These are phyloP conservation scores for Fusarium tjaetaba DNA, from an alignment of 2,329 filamentous ascomycete species.

Conservation along the genomic window DNA sequence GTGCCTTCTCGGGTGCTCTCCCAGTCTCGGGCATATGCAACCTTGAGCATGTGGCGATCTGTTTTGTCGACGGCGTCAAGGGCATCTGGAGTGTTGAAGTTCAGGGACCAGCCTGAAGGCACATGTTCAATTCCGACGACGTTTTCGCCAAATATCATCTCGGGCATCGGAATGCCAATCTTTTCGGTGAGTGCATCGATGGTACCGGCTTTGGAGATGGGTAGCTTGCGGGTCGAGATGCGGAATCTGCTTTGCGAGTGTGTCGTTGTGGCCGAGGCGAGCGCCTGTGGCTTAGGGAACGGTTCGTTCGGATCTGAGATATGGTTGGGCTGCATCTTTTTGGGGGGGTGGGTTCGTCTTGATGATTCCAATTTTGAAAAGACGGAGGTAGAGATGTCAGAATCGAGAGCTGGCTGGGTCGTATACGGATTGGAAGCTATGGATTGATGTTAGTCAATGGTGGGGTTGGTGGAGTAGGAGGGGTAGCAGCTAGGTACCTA, in stretches of 20 bases:
- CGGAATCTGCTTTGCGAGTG: conserved; percentile 73
- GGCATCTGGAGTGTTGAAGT: conserved; percentile 87
- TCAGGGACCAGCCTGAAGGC: conserved; percentile 79
- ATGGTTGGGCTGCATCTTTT: conserved; percentile 51
- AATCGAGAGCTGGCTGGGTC: neutral
- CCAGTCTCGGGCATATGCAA: conserved; percentile 93
- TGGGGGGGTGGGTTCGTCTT: neutral
- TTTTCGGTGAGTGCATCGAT: conserved; percentile 85
- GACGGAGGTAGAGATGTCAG: neutral
- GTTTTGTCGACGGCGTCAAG: conserved; percentile 95
- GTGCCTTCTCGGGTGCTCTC: conserved; percentile 73
- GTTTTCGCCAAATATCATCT: conserved; percentile 99
- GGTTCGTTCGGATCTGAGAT: conserved; percentile 58
- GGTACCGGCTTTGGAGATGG: conserved; percentile 90
- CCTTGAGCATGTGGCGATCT: conserved; percentile 87
- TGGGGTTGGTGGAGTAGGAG: conserved; percentile 6
- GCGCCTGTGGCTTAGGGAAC: conserved; percentile 62
- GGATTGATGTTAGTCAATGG: neutral
- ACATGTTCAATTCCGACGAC: conserved; percentile 77
- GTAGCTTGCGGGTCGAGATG: conserved; percentile 86
- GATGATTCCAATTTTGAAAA: neutral
- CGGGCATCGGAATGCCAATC: conserved; percentile 87
- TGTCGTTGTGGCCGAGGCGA: conserved; percentile 64
- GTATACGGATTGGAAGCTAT: neutral
- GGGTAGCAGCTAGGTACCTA: no score